phyloP scores from a whole-genome alignment of 2,329 filamentous ascomycete species.

The Diplocarpon mali region DNA sequence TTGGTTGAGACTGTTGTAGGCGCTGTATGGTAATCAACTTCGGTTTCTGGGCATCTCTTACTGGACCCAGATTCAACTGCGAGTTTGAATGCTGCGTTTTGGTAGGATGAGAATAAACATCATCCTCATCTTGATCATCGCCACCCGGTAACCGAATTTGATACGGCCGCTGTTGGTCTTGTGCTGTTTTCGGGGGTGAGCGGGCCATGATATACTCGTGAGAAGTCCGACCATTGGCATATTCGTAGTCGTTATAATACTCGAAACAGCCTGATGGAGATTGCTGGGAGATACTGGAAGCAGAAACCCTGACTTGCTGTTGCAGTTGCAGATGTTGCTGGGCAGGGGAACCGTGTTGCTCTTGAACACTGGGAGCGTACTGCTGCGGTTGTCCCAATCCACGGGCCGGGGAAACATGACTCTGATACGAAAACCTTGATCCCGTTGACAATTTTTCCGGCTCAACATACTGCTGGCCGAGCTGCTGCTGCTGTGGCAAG shows the following conservation, averaged over 20 bases:
- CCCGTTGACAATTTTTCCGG: background rate
- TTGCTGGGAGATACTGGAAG: background rate
- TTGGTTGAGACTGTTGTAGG: slow-evolving; percentile 11
- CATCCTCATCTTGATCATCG: slow-evolving; percentile 9
- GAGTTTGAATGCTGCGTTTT: no score
- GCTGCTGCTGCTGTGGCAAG: background rate
- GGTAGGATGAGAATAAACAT: no score
- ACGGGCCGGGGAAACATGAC: background rate
- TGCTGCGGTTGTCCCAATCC: background rate
- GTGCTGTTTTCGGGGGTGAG: slow-evolving; percentile 19
- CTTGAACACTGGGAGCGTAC: background rate
- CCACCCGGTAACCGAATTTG: slow-evolving; percentile 22
- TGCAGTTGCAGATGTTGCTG: background rate
- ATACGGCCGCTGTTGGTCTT: slow-evolving; percentile 25
- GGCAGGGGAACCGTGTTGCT: background rate
- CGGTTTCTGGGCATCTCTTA: background rate
- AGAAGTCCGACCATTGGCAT: slow-evolving; percentile 10
- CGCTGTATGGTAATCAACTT: slow-evolving; percentile 11
- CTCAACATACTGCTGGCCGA: slow-evolving; percentile 5
- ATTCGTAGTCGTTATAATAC: background rate
- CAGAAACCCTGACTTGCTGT: background rate
- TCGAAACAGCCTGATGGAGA: slow-evolving; percentile 1
- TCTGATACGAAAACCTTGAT: slow-evolving; percentile 3
- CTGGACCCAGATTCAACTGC: no score
- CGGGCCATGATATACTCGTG: slow-evolving; percentile 24